Evolutionary conservation across 495 filamentous ascomycete species (phyloP), one percentile per base, ranked within the genome.

Genomic region (Tricharina praecox): DNA sequence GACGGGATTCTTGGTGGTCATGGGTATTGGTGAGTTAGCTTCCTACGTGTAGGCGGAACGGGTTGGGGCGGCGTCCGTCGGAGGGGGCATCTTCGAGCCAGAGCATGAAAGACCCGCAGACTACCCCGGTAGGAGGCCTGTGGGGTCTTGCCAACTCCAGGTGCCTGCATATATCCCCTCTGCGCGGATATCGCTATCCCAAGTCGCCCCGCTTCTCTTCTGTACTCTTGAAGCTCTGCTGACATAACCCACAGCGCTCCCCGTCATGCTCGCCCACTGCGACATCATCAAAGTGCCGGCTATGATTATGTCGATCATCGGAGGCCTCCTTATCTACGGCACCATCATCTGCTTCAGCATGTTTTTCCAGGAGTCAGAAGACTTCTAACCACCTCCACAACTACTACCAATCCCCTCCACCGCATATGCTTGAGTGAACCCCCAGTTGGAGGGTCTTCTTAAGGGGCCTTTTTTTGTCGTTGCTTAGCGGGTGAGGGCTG

Each of bases 301-400:
- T 24, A 93, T 93, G 83, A 66, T 82, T 62, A 96, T 99, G 90
- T 87, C 79, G 23, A 82, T 96, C 54, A 64, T 90, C 42, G 90
- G 90, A 18, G 90, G 90, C 35, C 64, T 94, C 33, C 64, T 99
- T 63, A 96, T 96, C 55, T 99, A 99, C 63, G 85, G 85, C 26
- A 99, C 90, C 11, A 94, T 99, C 61, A 90, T 96, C 62, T 85
- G 78, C 63, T 99, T 99, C 66, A 79, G 76, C 32, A 84, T 92
- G 84, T 96, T 96, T 68, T 99, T 99, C 72, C 78, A 85, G 63
- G 85, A 95, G 62, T 83, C 95, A 67, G 76, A 87, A 53, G 90
- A 94, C 54, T 97, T 83, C 55, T 77, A 46, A 32, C 13, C 28
- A 5, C 28, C 28, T n/a, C n/a, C n/a, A n/a, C n/a, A n/a, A n/a